Evolutionary conservation across 768 basidiomycete species (phyloP).

Genomic region (Pleurotus giganteus): DNA sequence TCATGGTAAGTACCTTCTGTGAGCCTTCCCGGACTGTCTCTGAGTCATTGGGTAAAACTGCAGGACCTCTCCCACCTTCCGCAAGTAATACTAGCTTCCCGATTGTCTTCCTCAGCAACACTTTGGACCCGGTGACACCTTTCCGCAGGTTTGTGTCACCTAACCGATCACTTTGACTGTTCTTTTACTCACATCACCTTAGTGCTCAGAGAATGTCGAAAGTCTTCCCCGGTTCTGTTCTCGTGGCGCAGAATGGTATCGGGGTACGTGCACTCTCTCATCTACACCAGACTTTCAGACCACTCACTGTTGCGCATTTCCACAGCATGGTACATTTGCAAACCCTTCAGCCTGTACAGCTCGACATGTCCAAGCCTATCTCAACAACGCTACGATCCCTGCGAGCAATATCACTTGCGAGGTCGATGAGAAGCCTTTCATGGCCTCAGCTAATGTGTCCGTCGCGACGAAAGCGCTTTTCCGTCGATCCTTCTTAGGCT

Average conservation of each 20-base stretch:
- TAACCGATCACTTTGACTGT: not conserved
- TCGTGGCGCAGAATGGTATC: slow-evolving; percentile 38
- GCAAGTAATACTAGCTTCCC: slow-evolving; percentile 36
- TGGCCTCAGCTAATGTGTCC: too few species aligned
- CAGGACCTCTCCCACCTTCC: slow-evolving; percentile 20
- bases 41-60: not conserved
- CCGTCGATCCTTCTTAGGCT: too few species aligned
- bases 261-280: slow-evolving; percentile 27
- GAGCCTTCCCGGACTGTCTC: not conserved
- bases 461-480: too few species aligned
- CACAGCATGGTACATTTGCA: slow-evolving; percentile 18
- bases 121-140: slow-evolving; percentile 20
- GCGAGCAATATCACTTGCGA: not conserved
- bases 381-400: slow-evolving; percentile 38
- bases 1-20: not conserved
- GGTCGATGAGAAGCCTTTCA: too few species aligned
- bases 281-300: too few species aligned
- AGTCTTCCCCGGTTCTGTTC: slow-evolving; percentile 34
- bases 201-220: slow-evolving; percentile 39
- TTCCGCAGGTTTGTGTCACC: slow-evolving; percentile 2
- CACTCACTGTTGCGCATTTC: not conserved
- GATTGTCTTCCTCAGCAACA: slow-evolving; percentile 38
- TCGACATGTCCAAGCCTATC: slow-evolving; percentile 34
- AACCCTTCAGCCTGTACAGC: slow-evolving; percentile 21
- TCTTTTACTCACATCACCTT: not conserved